Conservation (phyloP, 768 basidiomycete species). For the Boletus sp. region DNA sequence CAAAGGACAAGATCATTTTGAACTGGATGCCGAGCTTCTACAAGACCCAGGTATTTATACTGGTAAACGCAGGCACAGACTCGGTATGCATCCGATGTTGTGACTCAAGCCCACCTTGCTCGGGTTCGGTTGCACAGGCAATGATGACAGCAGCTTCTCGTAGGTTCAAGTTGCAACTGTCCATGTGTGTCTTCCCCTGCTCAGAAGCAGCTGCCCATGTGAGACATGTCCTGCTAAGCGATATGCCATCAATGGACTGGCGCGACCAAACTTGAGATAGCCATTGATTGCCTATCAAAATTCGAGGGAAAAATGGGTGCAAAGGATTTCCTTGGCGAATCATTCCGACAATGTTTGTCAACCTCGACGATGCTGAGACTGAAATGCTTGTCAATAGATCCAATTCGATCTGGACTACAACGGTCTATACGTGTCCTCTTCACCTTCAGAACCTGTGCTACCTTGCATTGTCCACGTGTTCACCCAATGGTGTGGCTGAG, state of each 20-base stretch:
- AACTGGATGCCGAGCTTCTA: neutral
- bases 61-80: neutral
- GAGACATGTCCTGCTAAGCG: neutral
- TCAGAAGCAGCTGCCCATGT: neutral
- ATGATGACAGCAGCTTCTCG: neutral
- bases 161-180: neutral
- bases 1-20: constrained; percentile 13
- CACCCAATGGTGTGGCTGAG: constrained; percentile 28
- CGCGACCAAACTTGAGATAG: neutral
- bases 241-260: neutral
- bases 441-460: constrained; percentile 23
- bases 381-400: constrained; percentile 17
- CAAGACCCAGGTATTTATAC: constrained; percentile 17
- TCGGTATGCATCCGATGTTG: neutral
- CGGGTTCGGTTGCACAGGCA: neutral
- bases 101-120: neutral
- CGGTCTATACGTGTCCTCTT: constrained; percentile 27
- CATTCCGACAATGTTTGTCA: neutral
- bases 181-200: neutral
- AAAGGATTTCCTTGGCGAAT: neutral
- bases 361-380: neutral
- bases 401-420: constrained; percentile 24
- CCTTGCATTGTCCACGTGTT: constrained; percentile 41
- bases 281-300: neutral
- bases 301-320: neutral